Evolutionary conservation across 2,329 filamentous ascomycete genomes (phyloP), one percentile per base, ranked within the genome.

Genomic region (Stemphylium lycopersici): DNA sequence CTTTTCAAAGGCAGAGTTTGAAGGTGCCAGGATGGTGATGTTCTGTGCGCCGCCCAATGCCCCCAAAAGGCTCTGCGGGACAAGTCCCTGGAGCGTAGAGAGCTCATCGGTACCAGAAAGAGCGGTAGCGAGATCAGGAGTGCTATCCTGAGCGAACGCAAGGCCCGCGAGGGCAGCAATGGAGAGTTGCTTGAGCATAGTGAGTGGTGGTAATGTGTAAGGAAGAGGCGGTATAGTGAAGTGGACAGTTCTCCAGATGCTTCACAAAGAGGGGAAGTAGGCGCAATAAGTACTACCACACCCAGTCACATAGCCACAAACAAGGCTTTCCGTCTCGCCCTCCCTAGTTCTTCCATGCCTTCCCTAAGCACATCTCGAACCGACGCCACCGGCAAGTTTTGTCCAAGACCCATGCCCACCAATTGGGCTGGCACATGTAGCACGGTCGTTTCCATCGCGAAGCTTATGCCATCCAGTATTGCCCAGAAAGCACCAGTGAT

Each of bases 21-120:
- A 81, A 0, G 84, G 84, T 0, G 84, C 84, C 5, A 87, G 77
- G 33, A 86, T 73, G 6, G 86, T 88, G 52, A 87, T 76, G 65
- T 87, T 84, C 12, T 65, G 61, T 3, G 78, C 71, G 22, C 61
- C 63, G 32, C 67, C 65, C 29, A 85, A 69, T 3, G 71, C 54
- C 10, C 63, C 36, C 12, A 78, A 53, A 15, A 83, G 74, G 44
- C 73, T 68, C 18, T 62, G 55, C 12, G 59, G 47, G 26, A 83
- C 68, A 48, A 81, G 69, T 6, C 61, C 62, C 36, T 65, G 62
- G 16, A 78, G 62, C 34, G 63, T 67, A 4, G 72, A 70, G 8
- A 77, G 62, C 22, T 74, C 46, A 6, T 48, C 3, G 2, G 64
- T 56, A 1, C 58, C 57, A 38, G 48, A 61, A 42, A 68, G 52